Evolutionary conservation across 306 rosid genomes (phyloP), one percentile per base, ranked within the genome.

Genomic region (Pyrus bretschneideri): DNA sequence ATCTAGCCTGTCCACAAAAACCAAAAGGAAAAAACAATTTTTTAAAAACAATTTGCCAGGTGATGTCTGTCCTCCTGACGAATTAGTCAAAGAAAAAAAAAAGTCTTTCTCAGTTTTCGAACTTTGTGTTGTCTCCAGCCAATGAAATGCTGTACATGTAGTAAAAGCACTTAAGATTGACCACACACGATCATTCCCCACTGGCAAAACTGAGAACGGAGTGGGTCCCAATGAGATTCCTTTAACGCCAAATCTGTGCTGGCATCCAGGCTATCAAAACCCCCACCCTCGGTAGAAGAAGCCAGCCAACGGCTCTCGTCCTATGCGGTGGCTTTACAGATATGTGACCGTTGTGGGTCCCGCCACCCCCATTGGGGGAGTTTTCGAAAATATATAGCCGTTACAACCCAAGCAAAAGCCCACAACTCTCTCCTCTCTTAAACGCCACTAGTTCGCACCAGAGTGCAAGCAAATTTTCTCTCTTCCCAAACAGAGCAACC

Each of bases 281-380:
- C 29, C 62, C 62, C 25, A 22, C 80, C 80, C 60, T 6, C 69
- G 78, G 67, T 23, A 27, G 35, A 38, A 22, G 81, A 81, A 74
- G 69, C 72, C 44, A 45, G 77, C 81, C 79, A 85, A 85, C 89
- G 83, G 85, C 89, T 82, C 67, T 23, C 40, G 2, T 35, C 77
- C 22, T 69, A 12, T 78, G 79, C 81, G 87, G 82, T 86, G 89
- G 87, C 60, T 49, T 61, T 45, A 31, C 87, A 83, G 83, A 68
- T 72, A 83, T 19, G 75, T 81, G 77, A 71, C 87, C 89, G 89
- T 86, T 72, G 75, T 63, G 81, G 85, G 81, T n/a, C 29, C 76
- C 81, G n/a, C 27, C 21, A 9, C 13, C 21, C 4, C 25, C 21
- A 27, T 52, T 67, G 27, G 18, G 8, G 54, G 21, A 17, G 29